These are phyloP conservation scores for Diddensiella santjacobensis DNA, from an alignment of 805 yeast genomes.

Conservation along the genomic window DNA sequence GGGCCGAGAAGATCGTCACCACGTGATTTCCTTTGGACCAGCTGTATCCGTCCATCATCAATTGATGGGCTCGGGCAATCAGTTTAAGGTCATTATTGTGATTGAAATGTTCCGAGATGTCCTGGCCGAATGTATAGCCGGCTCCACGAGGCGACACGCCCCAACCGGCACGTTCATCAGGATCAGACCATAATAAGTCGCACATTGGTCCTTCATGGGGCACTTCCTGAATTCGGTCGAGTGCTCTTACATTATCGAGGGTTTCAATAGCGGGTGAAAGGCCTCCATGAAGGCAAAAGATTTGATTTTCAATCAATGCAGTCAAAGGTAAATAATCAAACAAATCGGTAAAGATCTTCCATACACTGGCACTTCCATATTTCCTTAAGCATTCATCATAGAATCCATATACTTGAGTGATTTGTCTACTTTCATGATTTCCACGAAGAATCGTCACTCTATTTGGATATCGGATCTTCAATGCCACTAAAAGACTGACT, in stretches of 20 bases:
- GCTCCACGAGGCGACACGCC: constrained; percentile 98
- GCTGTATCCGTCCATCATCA: constrained; percentile 95
- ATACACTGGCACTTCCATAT: constrained; percentile 87
- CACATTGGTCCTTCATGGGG: constrained; percentile 99
- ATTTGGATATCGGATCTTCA: constrained; percentile 88
- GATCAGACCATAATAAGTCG: constrained; percentile 94
- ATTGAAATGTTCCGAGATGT: constrained; percentile 88
- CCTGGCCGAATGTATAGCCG: constrained; percentile 96
- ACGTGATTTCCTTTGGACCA: constrained; percentile 86
- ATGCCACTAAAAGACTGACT: constrained; percentile 78
- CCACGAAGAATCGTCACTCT: constrained; percentile 92
- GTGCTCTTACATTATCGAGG: constrained; percentile 84
- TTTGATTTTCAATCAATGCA: constrained; percentile 84
- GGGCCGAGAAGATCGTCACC: constrained; percentile 88
- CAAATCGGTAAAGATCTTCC: constrained; percentile 88
- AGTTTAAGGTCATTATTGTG: constrained; percentile 81
- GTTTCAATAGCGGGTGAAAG: constrained; percentile 92
- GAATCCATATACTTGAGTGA: constrained; percentile 93
- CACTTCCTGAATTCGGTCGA: constrained; percentile 90
- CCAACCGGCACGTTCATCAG: constrained; percentile 97
- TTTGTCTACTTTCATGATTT: constrained; percentile 92
- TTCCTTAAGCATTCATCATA: constrained; percentile 93
- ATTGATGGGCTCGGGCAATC: constrained; percentile 93
- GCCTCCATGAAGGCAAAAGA: constrained; percentile 93
- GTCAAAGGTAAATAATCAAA: constrained; percentile 93